Percentiles rank a stretch among this genome's conserved stretches.
Conservation (phyloP, 2,329 filamentous ascomycete species). For the Aspergillus sp. region DNA sequence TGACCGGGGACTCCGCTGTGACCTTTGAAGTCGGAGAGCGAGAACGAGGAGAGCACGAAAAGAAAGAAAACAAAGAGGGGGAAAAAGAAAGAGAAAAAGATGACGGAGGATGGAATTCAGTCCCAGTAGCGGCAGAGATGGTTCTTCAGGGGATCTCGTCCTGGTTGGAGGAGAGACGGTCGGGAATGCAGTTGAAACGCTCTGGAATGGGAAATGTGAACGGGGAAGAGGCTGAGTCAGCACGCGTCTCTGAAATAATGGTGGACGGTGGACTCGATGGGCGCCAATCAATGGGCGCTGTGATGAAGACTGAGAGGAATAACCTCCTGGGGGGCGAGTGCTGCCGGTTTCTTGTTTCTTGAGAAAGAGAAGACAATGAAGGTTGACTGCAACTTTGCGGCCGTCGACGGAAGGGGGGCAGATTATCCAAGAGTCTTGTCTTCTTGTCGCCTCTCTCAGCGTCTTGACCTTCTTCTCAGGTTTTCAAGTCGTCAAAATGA, state of each 20-base stretch:
- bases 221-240: conserved; percentile 25
- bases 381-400: background rate
- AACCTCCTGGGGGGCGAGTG: background rate
- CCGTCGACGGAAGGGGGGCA: background rate
- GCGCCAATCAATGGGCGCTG: background rate
- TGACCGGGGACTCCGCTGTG: conserved; percentile 11
- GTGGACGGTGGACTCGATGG: background rate
- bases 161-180: conserved; percentile 27
- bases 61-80: conserved; percentile 15
- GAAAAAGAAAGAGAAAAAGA: conserved; percentile 9
- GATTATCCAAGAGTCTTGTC: conserved; percentile 5
- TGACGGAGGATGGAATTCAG: conserved; percentile 7
- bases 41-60: conserved; percentile 12
- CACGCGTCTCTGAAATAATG: conserved; percentile 8
- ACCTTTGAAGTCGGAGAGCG: conserved; percentile 11
- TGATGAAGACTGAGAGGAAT: background rate
- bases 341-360: background rate
- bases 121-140: conserved; percentile 13
- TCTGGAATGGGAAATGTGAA: conserved; percentile 19
- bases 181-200: conserved; percentile 23
- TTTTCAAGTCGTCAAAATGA: background rate
- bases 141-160: conserved; percentile 23
- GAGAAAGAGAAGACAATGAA: background rate
- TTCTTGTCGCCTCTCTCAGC: background rate
- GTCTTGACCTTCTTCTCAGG: background rate